Conservation (phyloP, 495 filamentous ascomycete species). For the Penicillium angulare region DNA sequence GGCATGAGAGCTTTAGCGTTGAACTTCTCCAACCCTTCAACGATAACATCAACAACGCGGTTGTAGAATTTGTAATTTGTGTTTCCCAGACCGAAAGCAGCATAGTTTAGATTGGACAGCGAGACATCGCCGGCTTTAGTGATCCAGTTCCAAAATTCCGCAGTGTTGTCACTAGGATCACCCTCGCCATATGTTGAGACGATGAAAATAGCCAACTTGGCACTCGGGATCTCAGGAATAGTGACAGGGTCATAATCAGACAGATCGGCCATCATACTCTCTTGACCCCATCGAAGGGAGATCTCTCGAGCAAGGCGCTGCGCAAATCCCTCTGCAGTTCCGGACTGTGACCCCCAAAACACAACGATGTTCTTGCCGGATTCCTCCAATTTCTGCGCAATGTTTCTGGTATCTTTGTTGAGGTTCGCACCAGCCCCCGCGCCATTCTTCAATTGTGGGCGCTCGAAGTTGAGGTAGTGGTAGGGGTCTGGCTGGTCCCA, state of each 20-base stretch:
- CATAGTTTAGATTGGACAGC: conserved; percentile 39
- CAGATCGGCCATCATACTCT: conserved; percentile 45
- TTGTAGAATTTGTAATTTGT: conserved; percentile 55
- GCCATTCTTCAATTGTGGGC: conserved; percentile 35
- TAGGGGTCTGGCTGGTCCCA: conserved; percentile 39
- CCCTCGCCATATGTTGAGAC: conserved; percentile 57
- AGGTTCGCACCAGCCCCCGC: conserved; percentile 6
- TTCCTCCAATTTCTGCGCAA: conserved; percentile 34
- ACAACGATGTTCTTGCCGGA: conserved; percentile 42
- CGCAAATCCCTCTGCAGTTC: conserved; percentile 52
- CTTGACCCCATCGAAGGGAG: conserved; percentile 39
- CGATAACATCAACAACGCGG: conserved; percentile 42
- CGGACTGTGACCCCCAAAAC: conserved; percentile 58
- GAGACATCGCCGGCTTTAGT: conserved; percentile 21
- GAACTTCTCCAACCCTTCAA: conserved; percentile 29
- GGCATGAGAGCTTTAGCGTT: conserved; percentile 42
- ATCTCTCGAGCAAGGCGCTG: conserved; percentile 46
- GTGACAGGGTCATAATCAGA: conserved; percentile 49
- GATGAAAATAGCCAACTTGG: conserved; percentile 49
- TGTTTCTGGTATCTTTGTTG: conserved; percentile 33
- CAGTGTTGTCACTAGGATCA: conserved; percentile 53
- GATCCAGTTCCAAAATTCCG: conserved; percentile 46
- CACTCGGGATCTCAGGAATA: conserved; percentile 34
- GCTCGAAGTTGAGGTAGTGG: conserved; percentile 26
- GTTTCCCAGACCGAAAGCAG: conserved; percentile 49